phyloP scores from a whole-genome alignment of 1,284 basidiomycete species.

The Melampsora americana region DNA sequence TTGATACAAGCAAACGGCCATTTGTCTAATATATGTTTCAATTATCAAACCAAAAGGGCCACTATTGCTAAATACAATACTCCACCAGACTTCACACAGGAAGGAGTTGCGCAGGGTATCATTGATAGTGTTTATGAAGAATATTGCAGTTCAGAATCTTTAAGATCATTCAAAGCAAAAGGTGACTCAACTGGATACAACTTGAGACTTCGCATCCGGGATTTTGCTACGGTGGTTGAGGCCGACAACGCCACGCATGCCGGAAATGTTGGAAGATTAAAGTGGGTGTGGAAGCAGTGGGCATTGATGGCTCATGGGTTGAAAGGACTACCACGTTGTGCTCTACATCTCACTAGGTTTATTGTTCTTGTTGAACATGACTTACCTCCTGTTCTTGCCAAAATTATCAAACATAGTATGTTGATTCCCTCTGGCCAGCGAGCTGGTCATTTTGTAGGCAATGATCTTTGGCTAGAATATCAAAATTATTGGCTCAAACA shows the following conservation, averaged over 20 bases:
- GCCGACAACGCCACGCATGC: neutral
- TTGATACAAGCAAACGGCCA: no score
- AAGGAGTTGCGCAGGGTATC: no score
- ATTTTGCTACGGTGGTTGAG: slow-evolving; percentile 16
- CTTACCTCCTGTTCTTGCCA: neutral
- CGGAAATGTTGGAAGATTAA: slow-evolving; percentile 3
- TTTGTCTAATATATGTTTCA: no score
- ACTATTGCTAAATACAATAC: no score
- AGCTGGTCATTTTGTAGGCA: no score
- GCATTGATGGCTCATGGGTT: neutral
- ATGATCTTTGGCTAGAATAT: no score
- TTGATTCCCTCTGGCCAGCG: neutral
- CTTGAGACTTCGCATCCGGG: neutral
- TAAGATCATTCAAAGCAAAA: neutral
- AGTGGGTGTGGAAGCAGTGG: slow-evolving; percentile 15
- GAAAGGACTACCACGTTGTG: neutral
- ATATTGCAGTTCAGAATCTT: neutral
- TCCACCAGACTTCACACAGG: no score
- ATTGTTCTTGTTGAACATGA: neutral
- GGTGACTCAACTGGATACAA: neutral
- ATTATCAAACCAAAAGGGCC: neutral
- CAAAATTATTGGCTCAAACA: no score
- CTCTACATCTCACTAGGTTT: neutral
- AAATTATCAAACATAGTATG: neutral
- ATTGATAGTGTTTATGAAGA: neutral